These are phyloP conservation scores for Schwanniomyces occidentalis DNA, from an alignment of 805 yeast species.

Conservation along the genomic window DNA sequence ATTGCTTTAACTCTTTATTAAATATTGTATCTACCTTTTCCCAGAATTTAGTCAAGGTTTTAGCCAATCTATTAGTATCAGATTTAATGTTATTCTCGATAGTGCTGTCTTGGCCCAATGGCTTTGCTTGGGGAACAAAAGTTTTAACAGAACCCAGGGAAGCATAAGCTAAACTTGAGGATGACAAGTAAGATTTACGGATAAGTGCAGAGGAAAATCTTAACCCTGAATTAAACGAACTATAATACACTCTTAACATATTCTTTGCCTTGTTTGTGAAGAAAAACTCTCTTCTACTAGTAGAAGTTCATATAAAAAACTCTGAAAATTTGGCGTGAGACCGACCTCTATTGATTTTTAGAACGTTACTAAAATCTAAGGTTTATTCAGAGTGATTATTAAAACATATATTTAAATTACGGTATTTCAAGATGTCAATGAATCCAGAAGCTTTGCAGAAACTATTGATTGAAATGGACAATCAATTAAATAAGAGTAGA, in stretches of 20 bases:
- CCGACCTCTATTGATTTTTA: too few species aligned
- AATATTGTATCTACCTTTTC: constrained; percentile 57
- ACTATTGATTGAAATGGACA: constrained; percentile 65
- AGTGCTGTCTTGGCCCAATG: constrained; percentile 30
- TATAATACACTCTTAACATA: too few species aligned
- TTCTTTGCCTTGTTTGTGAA: too few species aligned
- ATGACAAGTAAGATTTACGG: neutral
- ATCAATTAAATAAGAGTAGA: constrained; percentile 57
- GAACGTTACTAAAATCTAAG: too few species aligned
- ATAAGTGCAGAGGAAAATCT: too few species aligned
- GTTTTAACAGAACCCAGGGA: constrained; percentile 17
- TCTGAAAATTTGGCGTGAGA: too few species aligned
- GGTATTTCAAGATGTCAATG: constrained; percentile 41
- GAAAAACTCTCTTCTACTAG: too few species aligned
- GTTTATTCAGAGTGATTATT: too few species aligned
- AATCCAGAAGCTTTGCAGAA: constrained; percentile 51
- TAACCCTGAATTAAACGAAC: too few species aligned
- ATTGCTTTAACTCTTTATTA: constrained; percentile 28
- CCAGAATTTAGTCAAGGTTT: constrained; percentile 79
- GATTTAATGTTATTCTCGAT: constrained; percentile 54
- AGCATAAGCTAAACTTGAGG: constrained; percentile 9
- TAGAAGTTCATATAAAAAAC: too few species aligned
- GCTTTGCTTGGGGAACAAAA: constrained; percentile 10
- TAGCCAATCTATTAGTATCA: constrained; percentile 69
- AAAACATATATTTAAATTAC: too few species aligned